phyloP scores from a whole-genome alignment of 805 yeast genomes.

The Cyberlindnera mrakii region DNA sequence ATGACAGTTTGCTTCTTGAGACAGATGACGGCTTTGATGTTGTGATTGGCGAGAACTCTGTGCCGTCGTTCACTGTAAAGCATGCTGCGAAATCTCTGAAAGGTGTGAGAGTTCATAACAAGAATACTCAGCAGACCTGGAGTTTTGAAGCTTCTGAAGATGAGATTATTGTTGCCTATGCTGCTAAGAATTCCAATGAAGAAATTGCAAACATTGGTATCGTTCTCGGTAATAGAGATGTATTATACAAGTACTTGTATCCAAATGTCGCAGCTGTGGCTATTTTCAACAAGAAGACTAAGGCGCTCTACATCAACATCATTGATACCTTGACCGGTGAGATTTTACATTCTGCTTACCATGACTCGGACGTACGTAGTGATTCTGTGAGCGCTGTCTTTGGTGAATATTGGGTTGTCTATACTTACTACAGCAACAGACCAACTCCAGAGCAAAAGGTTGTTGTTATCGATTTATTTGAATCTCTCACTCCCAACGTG shows the following conservation, averaged over 20 bases:
- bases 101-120: slow-evolving; percentile 17
- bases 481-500: slow-evolving; percentile 49
- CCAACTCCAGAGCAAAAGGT: slow-evolving; percentile 53
- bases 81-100: slow-evolving; percentile 21
- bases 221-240: slow-evolving; percentile 62
- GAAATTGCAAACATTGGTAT: slow-evolving; percentile 57
- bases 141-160: slow-evolving; percentile 21
- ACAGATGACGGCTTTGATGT: slow-evolving; percentile 13
- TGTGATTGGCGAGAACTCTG: slow-evolving; percentile 7
- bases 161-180: slow-evolving; percentile 36
- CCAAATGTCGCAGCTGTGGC: slow-evolving; percentile 60
- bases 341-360: slow-evolving; percentile 38
- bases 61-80: slow-evolving; percentile 17
- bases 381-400: slow-evolving; percentile 45
- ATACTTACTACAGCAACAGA: slow-evolving; percentile 48
- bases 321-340: slow-evolving; percentile 70
- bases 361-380: slow-evolving; percentile 36
- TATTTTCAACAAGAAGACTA: slow-evolving; percentile 27
- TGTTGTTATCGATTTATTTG: slow-evolving; percentile 74
- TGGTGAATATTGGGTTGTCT: slow-evolving; percentile 82
- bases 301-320: slow-evolving; percentile 41
- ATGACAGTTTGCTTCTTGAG: slow-evolving; percentile 16
- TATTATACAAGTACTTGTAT: slow-evolving; percentile 76
- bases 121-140: slow-evolving; percentile 32
- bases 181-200: slow-evolving; percentile 33